These are phyloP conservation scores for Phytophthora tubulina DNA, from an alignment of 352 stramenopile species.

Conservation along the genomic window DNA sequence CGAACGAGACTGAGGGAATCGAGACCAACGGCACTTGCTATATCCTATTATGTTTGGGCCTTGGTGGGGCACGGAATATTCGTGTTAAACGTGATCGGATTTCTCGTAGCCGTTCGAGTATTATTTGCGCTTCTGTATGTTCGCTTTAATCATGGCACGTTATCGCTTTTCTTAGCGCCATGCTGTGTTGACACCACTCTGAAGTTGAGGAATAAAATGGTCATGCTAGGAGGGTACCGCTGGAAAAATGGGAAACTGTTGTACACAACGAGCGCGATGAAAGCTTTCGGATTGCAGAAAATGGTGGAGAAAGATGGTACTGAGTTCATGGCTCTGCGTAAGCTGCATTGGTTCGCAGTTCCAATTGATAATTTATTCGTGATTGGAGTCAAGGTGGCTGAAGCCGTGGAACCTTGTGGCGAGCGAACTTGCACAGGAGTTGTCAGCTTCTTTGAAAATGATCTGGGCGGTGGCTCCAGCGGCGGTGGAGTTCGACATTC, in stretches of 20 bases:
- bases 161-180: background rate
- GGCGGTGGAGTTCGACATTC: background rate
- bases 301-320: conserved; percentile 9
- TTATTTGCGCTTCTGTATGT: background rate
- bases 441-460: conserved; percentile 7
- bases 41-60: conserved; percentile 24
- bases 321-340: conserved; percentile 12
- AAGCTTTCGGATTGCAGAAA: conserved; percentile 12
- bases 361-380: conserved; percentile 13
- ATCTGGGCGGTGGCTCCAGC: background rate
- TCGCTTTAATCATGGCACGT: background rate
- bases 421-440: background rate
- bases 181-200: background rate
- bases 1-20: conserved; percentile 6
- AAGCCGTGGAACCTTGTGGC: background rate
- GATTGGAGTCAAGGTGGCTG: conserved; percentile 1
- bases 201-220: background rate
- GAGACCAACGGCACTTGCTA: conserved; percentile 4
- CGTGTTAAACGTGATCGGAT: background rate
- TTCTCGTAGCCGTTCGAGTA: background rate
- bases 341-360: conserved; percentile 13
- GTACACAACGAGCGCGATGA: conserved; percentile 16
- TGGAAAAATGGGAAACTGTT: background rate
- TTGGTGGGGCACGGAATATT: conserved; percentile 22
- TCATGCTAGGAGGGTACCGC: background rate